A percentile compares a stretch with the other conserved stretches of the same genome.
Evolutionary conservation across 108 stramenopile species (phyloP).

Genomic region (Conticribra weissflogii): DNA sequence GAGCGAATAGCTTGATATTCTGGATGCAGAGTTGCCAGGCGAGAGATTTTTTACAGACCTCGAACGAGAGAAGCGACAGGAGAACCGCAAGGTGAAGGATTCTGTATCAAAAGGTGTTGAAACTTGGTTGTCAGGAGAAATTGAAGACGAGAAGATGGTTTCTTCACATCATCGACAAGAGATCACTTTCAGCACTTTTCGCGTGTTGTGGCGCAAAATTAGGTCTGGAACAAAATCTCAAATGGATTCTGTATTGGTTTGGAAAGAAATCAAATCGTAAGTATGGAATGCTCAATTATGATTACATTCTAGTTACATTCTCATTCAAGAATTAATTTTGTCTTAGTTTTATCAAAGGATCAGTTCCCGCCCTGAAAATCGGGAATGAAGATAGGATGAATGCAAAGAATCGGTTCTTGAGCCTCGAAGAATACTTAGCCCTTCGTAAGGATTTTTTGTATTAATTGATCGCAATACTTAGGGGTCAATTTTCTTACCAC

Average conservation of each 20-base stretch:
- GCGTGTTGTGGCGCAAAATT: conserved; percentile 46
- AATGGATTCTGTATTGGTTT: conserved; percentile 38
- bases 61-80: conserved; percentile 32
- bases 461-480: background rate
- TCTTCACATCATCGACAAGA: conserved; percentile 26
- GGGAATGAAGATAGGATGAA: conserved; percentile 4
- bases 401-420: conserved; percentile 37
- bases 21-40: conserved; percentile 45
- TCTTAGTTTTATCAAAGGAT: conserved; percentile 49
- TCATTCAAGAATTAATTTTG: background rate
- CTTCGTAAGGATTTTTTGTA: conserved; percentile 11
- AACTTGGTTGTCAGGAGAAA: conserved; percentile 28
- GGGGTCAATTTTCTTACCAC: too few species aligned
- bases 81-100: conserved; percentile 43
- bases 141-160: background rate
- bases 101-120: conserved; percentile 44
- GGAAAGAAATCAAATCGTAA: conserved; percentile 43
- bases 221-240: conserved; percentile 12
- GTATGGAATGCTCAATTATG: background rate
- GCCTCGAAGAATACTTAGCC: conserved; percentile 47
- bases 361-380: conserved; percentile 37
- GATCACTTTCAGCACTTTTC: conserved; percentile 40
- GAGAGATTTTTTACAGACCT: conserved; percentile 39
- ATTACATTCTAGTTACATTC: background rate
- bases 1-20: conserved; percentile 44